Base-by-base conservation (phyloP, 2,329 filamentous ascomycete genomes). In the Ceratocystis variospora region DNA sequence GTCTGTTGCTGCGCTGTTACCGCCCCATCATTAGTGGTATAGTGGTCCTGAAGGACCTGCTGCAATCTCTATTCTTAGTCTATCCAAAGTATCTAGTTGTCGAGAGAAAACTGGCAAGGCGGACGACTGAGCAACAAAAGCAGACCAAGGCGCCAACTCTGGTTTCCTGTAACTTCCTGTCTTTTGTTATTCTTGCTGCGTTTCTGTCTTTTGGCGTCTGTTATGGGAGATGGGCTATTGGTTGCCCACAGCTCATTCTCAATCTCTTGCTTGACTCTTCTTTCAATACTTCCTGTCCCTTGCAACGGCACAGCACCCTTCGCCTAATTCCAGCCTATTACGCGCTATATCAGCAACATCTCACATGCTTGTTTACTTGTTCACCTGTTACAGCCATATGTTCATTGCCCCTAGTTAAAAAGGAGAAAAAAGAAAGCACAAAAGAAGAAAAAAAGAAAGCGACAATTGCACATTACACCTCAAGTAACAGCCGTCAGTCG, bases 21-120 rank as follows among this genome's bases (percentile, higher is more conserved):
- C n/a, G 15, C 28, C 33, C 33, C 53, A 37, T 37, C 22, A 37
- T 17, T 17, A 37, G 53, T 59, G 53, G 53, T n/a, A 12, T 41
- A 12, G 28, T 59, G 10, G 55, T 19, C 15, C 28, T 37, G 3
- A 59, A 59, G 19, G 55, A 59, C 55, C 55, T 59, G 8, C 55
- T 59, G 55, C 31, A 59, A 59, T 59, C 37, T 59, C 28, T 59
- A 59, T 59, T 59, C 55, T 59, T 59, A 19, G 55, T 59, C 12
- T 31, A 59, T n/a, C 3, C 28, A 59, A n/a, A n/a, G 55, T 19
- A 37, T 31, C 55, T n/a, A 22, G 55, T 25, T 17, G 15, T 31
- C 28, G 28, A 59, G 28, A 59, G 48, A 37, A 8, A 59, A 2
- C 10, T 5, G 10, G 5, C 37, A 41, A 41, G 37, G 5, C 37